Base-by-base conservation (phyloP, 768 basidiomycete genomes). In the Naganishia kalamii region DNA sequence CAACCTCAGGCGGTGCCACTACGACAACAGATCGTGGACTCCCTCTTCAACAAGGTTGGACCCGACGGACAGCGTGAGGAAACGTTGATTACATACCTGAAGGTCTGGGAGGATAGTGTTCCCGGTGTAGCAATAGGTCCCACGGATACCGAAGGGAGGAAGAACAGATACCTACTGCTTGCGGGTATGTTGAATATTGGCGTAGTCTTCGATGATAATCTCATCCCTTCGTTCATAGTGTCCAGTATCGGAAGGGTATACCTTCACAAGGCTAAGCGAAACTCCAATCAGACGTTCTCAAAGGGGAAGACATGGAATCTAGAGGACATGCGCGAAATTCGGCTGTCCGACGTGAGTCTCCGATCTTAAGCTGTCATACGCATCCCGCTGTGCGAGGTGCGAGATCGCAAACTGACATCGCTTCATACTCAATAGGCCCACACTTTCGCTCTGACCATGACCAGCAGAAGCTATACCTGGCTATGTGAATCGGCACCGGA, bases 271-370 rank as follows among this genome's bases (percentile, higher is more conserved):
- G 92, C 93, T 1, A 98, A 98, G 80, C 81, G 90, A 69, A 98
- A 99, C 75, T 86, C 87, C 46, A 98, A 97, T 74, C 88, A 89
- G 35, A 84, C 90, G 0, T 98, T 94, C 79, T 96, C 92, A 8
- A 90, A 98, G 51, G 96, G 96, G 6, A 99, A 99, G 81, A 91
- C 94, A 1, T 99, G 96, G 96, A 83, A 81, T 66, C 79, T 98
- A 52, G 77, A 85, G 44, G 93, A 97, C 77, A 82, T 98, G 70
- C 84, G 88, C 68, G 85, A 80, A 41, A 75, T 99, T 48, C 87
- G 93, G 69, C 87, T 94, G 50, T 65, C 84, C 37, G 83, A 82
- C 74, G 92, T 94, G 52, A 65, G 79, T 73, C n/a, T n/a, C n/a
- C n/a, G n/a, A n/a, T n/a, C n/a, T n/a, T n/a, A n/a, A n/a, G n/a